Conservation (phyloP, 768 basidiomycete genomes). For the Leucocoprinus birnbaumii region DNA sequence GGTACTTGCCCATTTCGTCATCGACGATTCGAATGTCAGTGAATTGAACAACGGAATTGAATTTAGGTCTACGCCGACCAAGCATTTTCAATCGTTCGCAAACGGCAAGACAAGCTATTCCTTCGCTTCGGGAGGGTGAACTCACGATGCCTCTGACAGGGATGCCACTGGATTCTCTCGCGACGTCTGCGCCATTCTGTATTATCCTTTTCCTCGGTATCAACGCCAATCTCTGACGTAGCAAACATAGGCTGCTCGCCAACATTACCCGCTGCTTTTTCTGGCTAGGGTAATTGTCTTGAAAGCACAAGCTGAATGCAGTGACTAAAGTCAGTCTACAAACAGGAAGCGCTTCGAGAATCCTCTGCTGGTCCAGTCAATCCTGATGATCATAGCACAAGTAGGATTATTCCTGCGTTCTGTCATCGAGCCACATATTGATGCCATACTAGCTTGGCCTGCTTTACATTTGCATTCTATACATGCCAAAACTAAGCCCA, state of each 20-base stretch:
- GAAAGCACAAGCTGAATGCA: too few species aligned
- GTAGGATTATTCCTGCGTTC: constrained; percentile 32
- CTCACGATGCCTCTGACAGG: constrained; percentile 33
- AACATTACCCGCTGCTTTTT: constrained; percentile 91
- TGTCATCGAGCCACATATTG: constrained; percentile 2
- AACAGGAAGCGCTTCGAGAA: constrained; percentile 65
- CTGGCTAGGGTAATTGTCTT: constrained; percentile 62
- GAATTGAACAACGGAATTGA: constrained; percentile 5
- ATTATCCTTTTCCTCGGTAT: constrained; percentile 19
- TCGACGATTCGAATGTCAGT: neutral
- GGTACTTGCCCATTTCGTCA: constrained; percentile 23
- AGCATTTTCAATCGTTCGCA: constrained; percentile 74
- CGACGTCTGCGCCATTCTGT: constrained; percentile 86
- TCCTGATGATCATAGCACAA: constrained; percentile 84
- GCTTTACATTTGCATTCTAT: constrained; percentile 78
- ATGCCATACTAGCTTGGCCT: constrained; percentile 55
- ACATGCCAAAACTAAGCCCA: constrained; percentile 57
- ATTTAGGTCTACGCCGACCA: constrained; percentile 79
- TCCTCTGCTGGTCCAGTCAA: constrained; percentile 74
- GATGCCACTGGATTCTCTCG: constrained; percentile 84
- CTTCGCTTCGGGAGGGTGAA: neutral
- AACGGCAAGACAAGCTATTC: constrained; percentile 45
- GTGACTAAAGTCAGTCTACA: constrained; percentile 6
- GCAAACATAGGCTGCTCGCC: constrained; percentile 57
- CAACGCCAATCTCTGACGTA: neutral